Conservation (phyloP, 176 grass and related monocot species). For the Rhynchospora breviuscula region DNA sequence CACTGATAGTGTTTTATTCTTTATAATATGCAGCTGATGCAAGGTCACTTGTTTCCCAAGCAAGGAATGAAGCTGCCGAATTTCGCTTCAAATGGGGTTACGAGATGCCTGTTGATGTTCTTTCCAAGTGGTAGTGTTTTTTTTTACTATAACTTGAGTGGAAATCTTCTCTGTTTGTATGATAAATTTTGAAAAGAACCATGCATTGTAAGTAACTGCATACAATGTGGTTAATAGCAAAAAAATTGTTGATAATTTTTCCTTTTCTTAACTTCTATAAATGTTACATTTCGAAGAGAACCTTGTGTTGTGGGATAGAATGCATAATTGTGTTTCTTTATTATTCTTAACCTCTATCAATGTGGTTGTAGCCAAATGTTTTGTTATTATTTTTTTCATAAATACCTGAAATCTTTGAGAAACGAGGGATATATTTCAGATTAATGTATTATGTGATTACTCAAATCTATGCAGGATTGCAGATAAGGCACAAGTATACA, state of each 20-base stretch:
- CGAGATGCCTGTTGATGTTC: slow-evolving; percentile 92
- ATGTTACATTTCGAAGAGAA: too few relatives aligned
- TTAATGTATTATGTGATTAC: slow-evolving; percentile 20
- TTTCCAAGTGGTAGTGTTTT: slow-evolving; percentile 68
- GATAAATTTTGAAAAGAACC: neutral
- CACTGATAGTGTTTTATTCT: neutral
- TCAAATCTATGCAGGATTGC: slow-evolving; percentile 59
- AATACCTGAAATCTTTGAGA: neutral
- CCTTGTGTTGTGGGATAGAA: neutral
- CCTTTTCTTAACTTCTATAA: too few relatives aligned
- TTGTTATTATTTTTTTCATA: neutral
- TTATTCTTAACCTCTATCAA: neutral
- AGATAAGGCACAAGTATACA: slow-evolving; percentile 98
- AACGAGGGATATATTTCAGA: slow-evolving; percentile 14
- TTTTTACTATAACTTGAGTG: neutral
- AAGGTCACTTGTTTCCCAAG: slow-evolving; percentile 95
- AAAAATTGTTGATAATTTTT: too few relatives aligned
- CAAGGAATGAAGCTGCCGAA: slow-evolving; percentile 95
- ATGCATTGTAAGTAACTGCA: neutral
- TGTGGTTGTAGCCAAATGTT: neutral
- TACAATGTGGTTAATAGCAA: too few relatives aligned
- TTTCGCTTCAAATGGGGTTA: slow-evolving; percentile 99
- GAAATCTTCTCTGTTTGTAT: neutral
- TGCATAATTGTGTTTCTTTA: neutral
- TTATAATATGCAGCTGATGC: slow-evolving; percentile 62